These are phyloP conservation scores for Trypanosoma mega DNA, from an alignment of 208 protist genomes.

Conservation along the genomic window DNA sequence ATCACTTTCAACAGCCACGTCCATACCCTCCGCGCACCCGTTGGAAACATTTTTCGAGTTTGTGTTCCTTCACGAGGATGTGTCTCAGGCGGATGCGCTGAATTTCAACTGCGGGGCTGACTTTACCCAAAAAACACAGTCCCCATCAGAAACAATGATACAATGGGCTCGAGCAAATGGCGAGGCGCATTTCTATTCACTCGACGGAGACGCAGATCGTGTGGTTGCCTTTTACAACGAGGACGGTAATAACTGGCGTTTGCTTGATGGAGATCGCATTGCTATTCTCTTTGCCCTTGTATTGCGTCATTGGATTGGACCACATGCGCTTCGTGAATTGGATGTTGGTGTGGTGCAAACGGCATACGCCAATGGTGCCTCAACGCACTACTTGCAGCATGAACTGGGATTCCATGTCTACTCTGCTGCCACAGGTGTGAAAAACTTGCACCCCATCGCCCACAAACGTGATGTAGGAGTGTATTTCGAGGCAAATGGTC, in stretches of 20 bases:
- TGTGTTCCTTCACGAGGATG: slow-evolving; percentile 44
- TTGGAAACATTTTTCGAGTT: slow-evolving; percentile 45
- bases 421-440: slow-evolving; percentile 90
- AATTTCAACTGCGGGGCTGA: slow-evolving; percentile 92
- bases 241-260: slow-evolving; percentile 24
- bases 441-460: slow-evolving; percentile 93
- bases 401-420: slow-evolving; percentile 48
- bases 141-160: slow-evolving; percentile 41
- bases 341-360: slow-evolving; percentile 93
- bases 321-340: slow-evolving; percentile 29
- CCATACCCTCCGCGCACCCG: slow-evolving; percentile 17
- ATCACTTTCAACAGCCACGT: too few relatives aligned
- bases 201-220: slow-evolving; percentile 96
- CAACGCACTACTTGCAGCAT: slow-evolving; percentile 75
- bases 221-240: slow-evolving; percentile 74
- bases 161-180: slow-evolving; percentile 23
- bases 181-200: slow-evolving; percentile 68
- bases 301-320: slow-evolving; percentile 49
- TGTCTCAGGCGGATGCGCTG: slow-evolving; percentile 33
- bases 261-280: slow-evolving; percentile 87
- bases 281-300: slow-evolving; percentile 68
- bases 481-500: slow-evolving; percentile 97
- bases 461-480: slow-evolving; percentile 89
- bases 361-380: slow-evolving; percentile 94
- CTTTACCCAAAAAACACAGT: slow-evolving; percentile 68